A percentile compares a stretch with the other conserved stretches of the same genome.
Evolutionary conservation across 2,329 filamentous ascomycete genomes (phyloP).

Genomic region (Colletotrichum eleusines): DNA sequence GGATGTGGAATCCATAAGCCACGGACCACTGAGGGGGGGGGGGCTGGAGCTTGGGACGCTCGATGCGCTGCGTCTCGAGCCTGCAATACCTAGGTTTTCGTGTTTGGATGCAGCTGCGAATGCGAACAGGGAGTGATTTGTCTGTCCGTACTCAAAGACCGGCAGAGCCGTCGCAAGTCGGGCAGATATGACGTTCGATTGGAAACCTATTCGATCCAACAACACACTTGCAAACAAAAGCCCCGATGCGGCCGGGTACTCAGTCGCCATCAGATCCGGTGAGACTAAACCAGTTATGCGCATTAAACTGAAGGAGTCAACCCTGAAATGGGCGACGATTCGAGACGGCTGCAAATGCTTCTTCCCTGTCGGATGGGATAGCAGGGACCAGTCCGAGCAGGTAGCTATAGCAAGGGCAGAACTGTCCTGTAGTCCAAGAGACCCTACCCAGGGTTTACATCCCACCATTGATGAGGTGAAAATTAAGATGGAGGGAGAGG

Average conservation of each 20-base stretch:
- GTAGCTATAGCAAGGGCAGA: slow-evolving; percentile 12
- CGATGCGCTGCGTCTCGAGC: slow-evolving; percentile 20
- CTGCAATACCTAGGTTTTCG: slow-evolving; percentile 19
- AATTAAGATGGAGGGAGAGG: not conserved
- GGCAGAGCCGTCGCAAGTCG: slow-evolving; percentile 25
- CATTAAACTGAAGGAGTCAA: slow-evolving; percentile 36
- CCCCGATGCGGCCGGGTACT: slow-evolving; percentile 21
- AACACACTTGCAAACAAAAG: slow-evolving; percentile 8
- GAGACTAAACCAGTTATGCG: slow-evolving; percentile 35
- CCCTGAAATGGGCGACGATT: slow-evolving; percentile 35
- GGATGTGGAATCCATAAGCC: slow-evolving; percentile 10
- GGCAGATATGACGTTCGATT: slow-evolving; percentile 15
- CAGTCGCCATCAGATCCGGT: slow-evolving; percentile 29
- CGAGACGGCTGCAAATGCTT: slow-evolving; percentile 39
- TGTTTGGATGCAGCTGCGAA: slow-evolving; percentile 37
- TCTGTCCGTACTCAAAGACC: not conserved
- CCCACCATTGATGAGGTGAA: slow-evolving; percentile 34
- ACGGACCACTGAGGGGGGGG: not conserved
- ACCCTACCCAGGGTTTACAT: slow-evolving; percentile 31
- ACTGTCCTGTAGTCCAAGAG: slow-evolving; percentile 19
- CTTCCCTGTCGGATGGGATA: slow-evolving; percentile 33
- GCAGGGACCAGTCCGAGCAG: slow-evolving; percentile 32
- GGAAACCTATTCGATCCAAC: not conserved
- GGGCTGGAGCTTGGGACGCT: slow-evolving; percentile 37
- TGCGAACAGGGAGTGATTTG: slow-evolving; percentile 24